Evolutionary conservation across 2,329 filamentous ascomycete genomes (phyloP).

Genomic region (Pestalotiopsis fici): DNA sequence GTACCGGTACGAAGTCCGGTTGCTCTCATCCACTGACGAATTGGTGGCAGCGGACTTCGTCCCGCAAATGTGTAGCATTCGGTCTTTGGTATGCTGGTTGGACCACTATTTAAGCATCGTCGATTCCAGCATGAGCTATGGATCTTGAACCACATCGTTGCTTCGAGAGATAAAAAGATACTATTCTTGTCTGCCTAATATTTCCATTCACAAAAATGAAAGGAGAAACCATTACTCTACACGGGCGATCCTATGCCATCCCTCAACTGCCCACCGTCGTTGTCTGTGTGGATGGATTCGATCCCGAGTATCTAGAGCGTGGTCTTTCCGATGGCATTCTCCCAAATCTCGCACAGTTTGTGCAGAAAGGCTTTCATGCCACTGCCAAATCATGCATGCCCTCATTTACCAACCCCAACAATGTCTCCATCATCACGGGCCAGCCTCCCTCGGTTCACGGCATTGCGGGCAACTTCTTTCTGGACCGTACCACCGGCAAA

Average conservation of each 20-base stretch:
- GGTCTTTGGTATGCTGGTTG: background rate
- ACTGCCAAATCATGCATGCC: conserved; percentile 41
- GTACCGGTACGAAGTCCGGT: background rate
- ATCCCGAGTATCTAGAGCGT: conserved; percentile 38
- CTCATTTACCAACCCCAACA: conserved; percentile 46
- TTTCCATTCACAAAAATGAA: background rate
- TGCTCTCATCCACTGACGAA: background rate
- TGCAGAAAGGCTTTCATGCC: conserved; percentile 36
- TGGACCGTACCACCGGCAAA: conserved; percentile 37
- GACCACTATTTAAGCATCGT: background rate
- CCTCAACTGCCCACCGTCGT: conserved; percentile 34
- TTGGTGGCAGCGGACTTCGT: background rate
- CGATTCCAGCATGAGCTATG: no score
- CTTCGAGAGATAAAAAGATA: background rate
- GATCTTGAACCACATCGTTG: no score
- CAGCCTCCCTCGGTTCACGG: conserved; percentile 38
- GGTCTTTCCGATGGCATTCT: conserved; percentile 34
- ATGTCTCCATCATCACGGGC: conserved; percentile 45
- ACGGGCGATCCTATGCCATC: conserved; percentile 11
- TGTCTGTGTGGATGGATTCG: conserved; percentile 44
- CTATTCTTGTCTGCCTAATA: background rate
- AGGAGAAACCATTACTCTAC: background rate
- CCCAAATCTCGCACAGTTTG: conserved; percentile 31
- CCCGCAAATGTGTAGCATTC: background rate
- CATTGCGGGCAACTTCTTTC: conserved; percentile 43